Evolutionary conservation across 257 asterid species (phyloP), one percentile per base, ranked within the genome.

Genomic region (Solanum phureja): DNA sequence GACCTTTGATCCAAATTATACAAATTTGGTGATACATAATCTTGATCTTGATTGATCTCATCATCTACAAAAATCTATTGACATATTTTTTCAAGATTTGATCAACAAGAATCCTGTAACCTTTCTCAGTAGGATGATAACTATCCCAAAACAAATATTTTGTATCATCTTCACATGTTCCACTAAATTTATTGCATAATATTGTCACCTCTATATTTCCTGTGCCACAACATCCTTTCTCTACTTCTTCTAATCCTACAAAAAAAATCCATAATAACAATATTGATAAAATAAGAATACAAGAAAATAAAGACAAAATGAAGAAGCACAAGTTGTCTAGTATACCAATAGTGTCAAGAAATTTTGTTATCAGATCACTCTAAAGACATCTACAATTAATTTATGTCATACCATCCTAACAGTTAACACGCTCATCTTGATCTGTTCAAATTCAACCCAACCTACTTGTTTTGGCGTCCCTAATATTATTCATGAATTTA

Each of bases 91-190:
- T 27, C 23, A 89, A n/a, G 84, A 89, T 52, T n/a, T 83, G 66
- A 31, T 85, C 52, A 35, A 85, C 69, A 37, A 92, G 90, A 16
- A 89, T 74, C 19, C 27, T 90, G 81, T 88, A 92, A n/a, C 87
- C 93, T 87, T 33, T 87, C 71, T 90, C 92, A 1, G 94, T 90
- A 14, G 92, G 94, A 88, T 91, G 94, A 33, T 35, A 90, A 88
- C 90, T 87, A 82, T 91, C 94, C 94, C 94, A 92, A 35, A 92
- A 90, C 1, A 92, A 73, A 87, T 87, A 89, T 38, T 84, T 87
- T 11, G 88, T 10, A 69, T 76, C 90, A 16, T 91, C 90, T 33
- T 83, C 74, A 89, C 94, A 92, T 6, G 91, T 92, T 4, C 29
- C 29, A 6, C 83, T 71, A 1, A 37, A 87, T 33, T 58, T 87